Conservation (phyloP, 306 rosid species). For the Inga oerstediana region DNA sequence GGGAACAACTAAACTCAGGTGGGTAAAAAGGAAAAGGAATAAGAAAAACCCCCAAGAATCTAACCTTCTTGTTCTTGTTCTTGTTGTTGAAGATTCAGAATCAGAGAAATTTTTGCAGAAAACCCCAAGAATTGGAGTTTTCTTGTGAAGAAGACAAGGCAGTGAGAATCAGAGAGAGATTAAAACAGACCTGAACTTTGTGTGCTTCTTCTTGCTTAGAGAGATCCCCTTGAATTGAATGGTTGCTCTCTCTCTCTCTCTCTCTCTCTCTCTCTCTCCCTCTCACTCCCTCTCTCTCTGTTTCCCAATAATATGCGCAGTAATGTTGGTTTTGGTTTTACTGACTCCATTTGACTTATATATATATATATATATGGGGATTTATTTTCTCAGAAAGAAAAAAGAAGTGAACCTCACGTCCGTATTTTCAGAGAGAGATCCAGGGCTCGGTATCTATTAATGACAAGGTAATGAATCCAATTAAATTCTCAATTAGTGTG, state of each 20-base stretch:
- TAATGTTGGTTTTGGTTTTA: constrained; percentile 5
- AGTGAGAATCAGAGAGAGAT: constrained; percentile 28
- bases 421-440: not conserved
- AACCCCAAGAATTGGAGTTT: constrained; percentile 1
- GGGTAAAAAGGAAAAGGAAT: not conserved
- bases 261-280: constrained; percentile 7
- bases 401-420: not conserved
- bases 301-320: constrained; percentile 9
- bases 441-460: not conserved
- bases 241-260: constrained; percentile 21
- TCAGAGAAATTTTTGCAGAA: constrained; percentile 23
- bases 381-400: not conserved
- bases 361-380: not conserved
- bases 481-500: not conserved
- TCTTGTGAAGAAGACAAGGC: constrained; percentile 36
- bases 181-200: constrained; percentile 42
- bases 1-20: not conserved
- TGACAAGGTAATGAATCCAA: not conserved
- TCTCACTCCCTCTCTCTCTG: constrained; percentile 19
- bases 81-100: constrained; percentile 45
- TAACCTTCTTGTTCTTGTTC: constrained; percentile 42
- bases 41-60: constrained; percentile 14
- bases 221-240: constrained; percentile 26
- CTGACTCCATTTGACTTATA: constrained; percentile 14
- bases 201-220: constrained; percentile 5